Conservation (phyloP, 768 basidiomycete genomes). For the Boletus eberwhitei region DNA sequence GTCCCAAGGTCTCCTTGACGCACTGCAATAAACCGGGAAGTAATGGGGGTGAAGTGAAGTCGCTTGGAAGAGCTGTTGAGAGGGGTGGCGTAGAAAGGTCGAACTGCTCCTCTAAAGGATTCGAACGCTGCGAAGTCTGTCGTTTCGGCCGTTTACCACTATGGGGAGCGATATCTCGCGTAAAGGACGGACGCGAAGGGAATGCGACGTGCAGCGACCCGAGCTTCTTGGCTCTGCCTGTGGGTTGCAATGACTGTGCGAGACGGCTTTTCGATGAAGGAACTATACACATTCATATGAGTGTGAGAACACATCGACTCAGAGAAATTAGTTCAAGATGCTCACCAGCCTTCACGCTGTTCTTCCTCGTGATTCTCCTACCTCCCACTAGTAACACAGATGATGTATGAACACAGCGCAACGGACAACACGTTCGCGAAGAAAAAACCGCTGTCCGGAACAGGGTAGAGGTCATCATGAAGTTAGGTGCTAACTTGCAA, state of each 20-base stretch:
- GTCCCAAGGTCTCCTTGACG: constrained; percentile 56
- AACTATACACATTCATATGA: constrained; percentile 5
- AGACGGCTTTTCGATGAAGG: constrained; percentile 27
- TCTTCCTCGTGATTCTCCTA: constrained; percentile 15
- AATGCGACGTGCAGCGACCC: constrained; percentile 27
- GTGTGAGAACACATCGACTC: neutral
- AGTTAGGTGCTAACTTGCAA: neutral
- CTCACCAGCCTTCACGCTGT: constrained; percentile 14
- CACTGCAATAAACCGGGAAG: constrained; percentile 60
- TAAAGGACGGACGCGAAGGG: constrained; percentile 12
- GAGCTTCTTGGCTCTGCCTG: constrained; percentile 24
- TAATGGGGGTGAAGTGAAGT: constrained; percentile 68
- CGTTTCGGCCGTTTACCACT: constrained; percentile 7
- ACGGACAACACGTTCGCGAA: neutral
- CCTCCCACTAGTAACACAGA: constrained; percentile 5
- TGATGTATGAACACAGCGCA: constrained; percentile 11
- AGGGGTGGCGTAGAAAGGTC: constrained; percentile 31
- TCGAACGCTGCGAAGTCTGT: constrained; percentile 4
- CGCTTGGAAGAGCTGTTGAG: constrained; percentile 29
- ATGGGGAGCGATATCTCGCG: constrained; percentile 21
- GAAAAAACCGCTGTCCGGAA: constrained; percentile 3
- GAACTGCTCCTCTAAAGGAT: constrained; percentile 36
- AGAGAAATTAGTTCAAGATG: neutral
- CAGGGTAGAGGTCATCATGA: constrained; percentile 4
- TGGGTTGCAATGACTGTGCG: constrained; percentile 27